These are phyloP conservation scores for Daldinia grandis DNA, from an alignment of 495 filamentous ascomycete species.

Conservation along the genomic window DNA sequence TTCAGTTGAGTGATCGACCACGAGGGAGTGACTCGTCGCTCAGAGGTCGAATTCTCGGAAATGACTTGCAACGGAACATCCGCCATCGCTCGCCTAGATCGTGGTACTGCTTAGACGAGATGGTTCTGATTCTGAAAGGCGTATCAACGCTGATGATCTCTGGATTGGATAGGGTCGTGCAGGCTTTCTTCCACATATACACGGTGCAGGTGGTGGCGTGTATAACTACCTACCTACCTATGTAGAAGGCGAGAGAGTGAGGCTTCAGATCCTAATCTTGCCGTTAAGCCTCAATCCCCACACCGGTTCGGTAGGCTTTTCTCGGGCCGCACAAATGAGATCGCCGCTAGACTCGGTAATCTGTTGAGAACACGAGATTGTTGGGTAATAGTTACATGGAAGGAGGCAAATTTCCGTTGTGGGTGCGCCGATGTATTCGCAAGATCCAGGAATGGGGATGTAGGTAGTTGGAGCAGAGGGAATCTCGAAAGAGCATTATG, in stretches of 20 bases:
- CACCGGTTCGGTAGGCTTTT: constrained; percentile 17
- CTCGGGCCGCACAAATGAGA: constrained; percentile 35
- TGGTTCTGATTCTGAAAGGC: constrained; percentile 32
- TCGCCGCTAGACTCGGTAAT: constrained; percentile 9
- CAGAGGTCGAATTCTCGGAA: constrained; percentile 76
- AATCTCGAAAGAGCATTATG: background rate
- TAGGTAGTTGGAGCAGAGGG: constrained; percentile 28
- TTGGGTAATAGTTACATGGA: constrained; percentile 34
- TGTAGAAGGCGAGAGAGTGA: constrained; percentile 20
- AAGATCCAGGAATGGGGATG: constrained; percentile 21
- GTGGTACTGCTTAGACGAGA: constrained; percentile 43
- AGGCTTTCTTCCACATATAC: constrained; percentile 11
- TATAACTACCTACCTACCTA: too few species aligned
- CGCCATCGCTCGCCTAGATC: constrained; percentile 63
- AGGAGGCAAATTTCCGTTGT: constrained; percentile 23
- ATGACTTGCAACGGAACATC: constrained; percentile 88
- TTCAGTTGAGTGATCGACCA: constrained; percentile 92
- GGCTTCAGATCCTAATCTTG: constrained; percentile 22
- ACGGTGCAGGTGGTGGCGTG: constrained; percentile 11
- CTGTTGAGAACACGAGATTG: constrained; percentile 30
- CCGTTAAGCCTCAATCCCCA: constrained; percentile 21
- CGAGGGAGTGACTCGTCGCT: constrained; percentile 89
- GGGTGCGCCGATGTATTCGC: constrained; percentile 3
- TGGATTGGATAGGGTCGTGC: constrained; percentile 12
- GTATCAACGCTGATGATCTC: constrained; percentile 25